Percentiles rank a stretch among this genome's conserved stretches.
phyloP scores from a whole-genome alignment of 2,329 filamentous ascomycete species.

The Ceratocystis alfenasii region DNA sequence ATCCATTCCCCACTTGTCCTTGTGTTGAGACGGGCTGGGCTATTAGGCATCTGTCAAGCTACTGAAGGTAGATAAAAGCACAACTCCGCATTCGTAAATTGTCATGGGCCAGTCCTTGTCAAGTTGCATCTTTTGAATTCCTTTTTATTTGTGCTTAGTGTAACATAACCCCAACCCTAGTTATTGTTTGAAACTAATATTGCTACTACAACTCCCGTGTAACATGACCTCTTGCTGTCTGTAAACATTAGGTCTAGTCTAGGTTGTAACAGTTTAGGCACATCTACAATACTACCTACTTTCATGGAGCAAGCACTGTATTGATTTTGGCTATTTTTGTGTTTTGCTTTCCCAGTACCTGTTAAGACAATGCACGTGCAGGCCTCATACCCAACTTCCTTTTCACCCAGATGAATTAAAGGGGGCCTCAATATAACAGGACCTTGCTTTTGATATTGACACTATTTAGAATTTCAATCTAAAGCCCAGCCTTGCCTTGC shows the following conservation, averaged over 20 bases:
- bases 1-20: not conserved
- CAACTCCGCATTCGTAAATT: not conserved
- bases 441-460: not conserved
- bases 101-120: not conserved
- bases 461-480: not conserved
- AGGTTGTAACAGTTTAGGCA: too few relatives aligned
- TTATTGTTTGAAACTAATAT: too few relatives aligned
- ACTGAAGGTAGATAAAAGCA: not conserved
- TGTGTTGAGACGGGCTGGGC: not conserved
- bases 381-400: not conserved
- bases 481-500: not conserved
- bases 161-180: not conserved
- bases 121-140: not conserved
- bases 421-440: conserved; percentile 1
- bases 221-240: too few relatives aligned
- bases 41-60: not conserved
- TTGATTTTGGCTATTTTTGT: too few relatives aligned
- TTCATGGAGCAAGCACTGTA: too few relatives aligned
- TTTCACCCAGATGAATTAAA: not conserved
- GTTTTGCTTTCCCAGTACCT: not conserved
- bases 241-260: too few relatives aligned
- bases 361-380: not conserved
- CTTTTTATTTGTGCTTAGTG: not conserved
- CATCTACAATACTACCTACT: not conserved
- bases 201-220: too few relatives aligned